Conservation (phyloP, 768 basidiomycete species). For the Mycena maculata region DNA sequence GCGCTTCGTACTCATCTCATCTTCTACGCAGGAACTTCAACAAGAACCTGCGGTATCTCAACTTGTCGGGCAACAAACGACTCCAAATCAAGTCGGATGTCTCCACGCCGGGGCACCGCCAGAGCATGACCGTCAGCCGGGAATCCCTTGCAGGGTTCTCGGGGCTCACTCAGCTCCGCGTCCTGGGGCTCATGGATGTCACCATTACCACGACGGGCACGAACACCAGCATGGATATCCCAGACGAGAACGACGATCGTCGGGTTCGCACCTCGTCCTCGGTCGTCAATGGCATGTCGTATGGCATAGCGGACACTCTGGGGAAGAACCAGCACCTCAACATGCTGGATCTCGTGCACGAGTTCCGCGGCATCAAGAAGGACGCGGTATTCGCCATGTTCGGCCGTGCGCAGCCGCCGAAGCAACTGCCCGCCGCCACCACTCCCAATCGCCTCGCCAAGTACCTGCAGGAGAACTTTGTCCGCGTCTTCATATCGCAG, state of each 20-base stretch:
- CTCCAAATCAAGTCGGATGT: conserved; percentile 91
- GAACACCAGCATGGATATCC: conserved; percentile 66
- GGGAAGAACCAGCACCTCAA: conserved; percentile 82
- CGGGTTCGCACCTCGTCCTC: conserved; percentile 93
- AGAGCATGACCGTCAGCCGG: conserved; percentile 40
- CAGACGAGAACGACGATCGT: conserved; percentile 88
- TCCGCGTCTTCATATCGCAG: conserved; percentile 69
- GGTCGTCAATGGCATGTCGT: conserved; percentile 91
- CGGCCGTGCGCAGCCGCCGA: conserved; percentile 72
- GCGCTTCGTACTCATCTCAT: conserved; percentile 2
- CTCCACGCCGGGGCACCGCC: conserved; percentile 47
- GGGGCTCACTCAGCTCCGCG: conserved; percentile 83
- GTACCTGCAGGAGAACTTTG: conserved; percentile 86
- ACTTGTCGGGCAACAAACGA: conserved; percentile 96
- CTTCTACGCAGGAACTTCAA: conserved; percentile 88
- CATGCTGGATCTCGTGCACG: conserved; percentile 93
- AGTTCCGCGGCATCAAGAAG: conserved; percentile 79
- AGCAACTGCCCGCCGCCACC: conserved; percentile 53
- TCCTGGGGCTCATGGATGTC: conserved; percentile 98
- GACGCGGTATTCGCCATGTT: conserved; percentile 98
- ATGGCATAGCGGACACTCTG: conserved; percentile 95
- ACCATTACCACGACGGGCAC: conserved; percentile 76
- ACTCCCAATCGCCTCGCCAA: conserved; percentile 81
- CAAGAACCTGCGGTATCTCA: conserved; percentile 91
- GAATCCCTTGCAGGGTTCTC: conserved; percentile 84